Percentiles rank a stretch among this genome's conserved stretches.
These are phyloP conservation scores for Veloboletus limbatus DNA, from an alignment of 1,284 basidiomycete genomes.

Conservation along the genomic window DNA sequence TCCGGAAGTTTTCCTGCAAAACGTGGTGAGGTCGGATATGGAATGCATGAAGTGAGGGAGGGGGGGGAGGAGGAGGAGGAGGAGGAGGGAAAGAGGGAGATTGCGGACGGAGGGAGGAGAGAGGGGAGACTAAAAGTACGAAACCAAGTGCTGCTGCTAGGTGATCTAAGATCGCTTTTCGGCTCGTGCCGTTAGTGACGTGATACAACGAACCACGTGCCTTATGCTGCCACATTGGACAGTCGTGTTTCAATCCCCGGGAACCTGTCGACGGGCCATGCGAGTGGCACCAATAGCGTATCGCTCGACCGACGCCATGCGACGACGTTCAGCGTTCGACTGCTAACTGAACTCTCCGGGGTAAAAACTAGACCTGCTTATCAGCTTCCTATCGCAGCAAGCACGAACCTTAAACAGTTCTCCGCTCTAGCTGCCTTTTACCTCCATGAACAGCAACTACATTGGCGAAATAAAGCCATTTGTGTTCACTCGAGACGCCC, in stretches of 20 bases:
- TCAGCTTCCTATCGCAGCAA: constrained; percentile 25
- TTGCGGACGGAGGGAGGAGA: constrained; percentile 11
- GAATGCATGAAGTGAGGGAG: constrained; percentile 55
- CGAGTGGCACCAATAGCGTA: too few relatives aligned
- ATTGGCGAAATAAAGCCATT: constrained; percentile 29
- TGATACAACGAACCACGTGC: constrained; percentile 25
- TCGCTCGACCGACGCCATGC: too few relatives aligned
- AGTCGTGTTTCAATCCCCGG: constrained; percentile 10
- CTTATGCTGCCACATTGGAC: constrained; percentile 5
- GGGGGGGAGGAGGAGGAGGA: not conserved
- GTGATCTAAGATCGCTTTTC: constrained; percentile 33
- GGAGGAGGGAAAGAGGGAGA: constrained; percentile 3
- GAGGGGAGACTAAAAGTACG: constrained; percentile 25
- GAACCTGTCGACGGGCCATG: too few relatives aligned
- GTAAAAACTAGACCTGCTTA: too few relatives aligned
- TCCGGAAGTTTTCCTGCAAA: constrained; percentile 77
- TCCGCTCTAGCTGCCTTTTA: constrained; percentile 26
- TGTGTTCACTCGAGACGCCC: constrained; percentile 16
- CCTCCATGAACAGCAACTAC: constrained; percentile 11
- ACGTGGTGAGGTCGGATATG: constrained; percentile 85
- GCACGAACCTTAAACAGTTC: constrained; percentile 20
- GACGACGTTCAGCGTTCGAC: not conserved
- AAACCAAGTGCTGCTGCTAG: constrained; percentile 12
- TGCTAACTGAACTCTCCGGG: too few relatives aligned
- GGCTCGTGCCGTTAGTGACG: constrained; percentile 29